Conservation (phyloP, 2,329 filamentous ascomycete species). For the Alternaria dauci region DNA sequence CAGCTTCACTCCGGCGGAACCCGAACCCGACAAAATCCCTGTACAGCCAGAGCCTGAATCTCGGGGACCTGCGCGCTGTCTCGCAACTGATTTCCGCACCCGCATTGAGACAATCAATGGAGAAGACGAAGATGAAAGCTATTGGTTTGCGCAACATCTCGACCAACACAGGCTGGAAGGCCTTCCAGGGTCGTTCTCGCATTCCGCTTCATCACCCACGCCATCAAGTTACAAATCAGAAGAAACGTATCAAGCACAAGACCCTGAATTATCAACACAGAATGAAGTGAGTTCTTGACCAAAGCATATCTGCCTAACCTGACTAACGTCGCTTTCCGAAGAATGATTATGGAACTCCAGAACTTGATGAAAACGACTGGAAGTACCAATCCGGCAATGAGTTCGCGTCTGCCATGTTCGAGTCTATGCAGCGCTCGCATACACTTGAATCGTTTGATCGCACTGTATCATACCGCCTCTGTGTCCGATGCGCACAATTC, state of each 20-base stretch:
- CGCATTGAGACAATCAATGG: not conserved
- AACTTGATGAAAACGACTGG: slow-evolving; percentile 13
- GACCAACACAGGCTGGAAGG: not conserved
- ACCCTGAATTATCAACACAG: not conserved
- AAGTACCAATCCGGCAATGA: slow-evolving; percentile 3
- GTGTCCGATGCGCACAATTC: not conserved
- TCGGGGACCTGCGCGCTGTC: not conserved
- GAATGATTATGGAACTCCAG: slow-evolving; percentile 6
- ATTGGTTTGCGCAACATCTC: not conserved
- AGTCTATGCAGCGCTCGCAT: not conserved
- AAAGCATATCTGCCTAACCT: not conserved
- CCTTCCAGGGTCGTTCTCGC: not conserved
- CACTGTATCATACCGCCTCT: not conserved
- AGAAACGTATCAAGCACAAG: not conserved
- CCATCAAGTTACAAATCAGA: not conserved
- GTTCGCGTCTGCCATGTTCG: not conserved
- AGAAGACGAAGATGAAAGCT: slow-evolving; percentile 10
- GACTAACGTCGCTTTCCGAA: not conserved
- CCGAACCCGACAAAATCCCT: not conserved
- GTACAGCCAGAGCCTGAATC: not conserved
- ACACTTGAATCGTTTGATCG: not conserved
- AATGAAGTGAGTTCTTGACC: not conserved
- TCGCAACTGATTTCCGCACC: not conserved
- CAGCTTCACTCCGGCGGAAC: not conserved
- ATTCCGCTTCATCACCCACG: too few species aligned